A percentile compares a stretch with the other conserved stretches of the same genome.
These are phyloP conservation scores for Artemisia tridentata DNA, from an alignment of 129 eudicot genomes.

Conservation along the genomic window DNA sequence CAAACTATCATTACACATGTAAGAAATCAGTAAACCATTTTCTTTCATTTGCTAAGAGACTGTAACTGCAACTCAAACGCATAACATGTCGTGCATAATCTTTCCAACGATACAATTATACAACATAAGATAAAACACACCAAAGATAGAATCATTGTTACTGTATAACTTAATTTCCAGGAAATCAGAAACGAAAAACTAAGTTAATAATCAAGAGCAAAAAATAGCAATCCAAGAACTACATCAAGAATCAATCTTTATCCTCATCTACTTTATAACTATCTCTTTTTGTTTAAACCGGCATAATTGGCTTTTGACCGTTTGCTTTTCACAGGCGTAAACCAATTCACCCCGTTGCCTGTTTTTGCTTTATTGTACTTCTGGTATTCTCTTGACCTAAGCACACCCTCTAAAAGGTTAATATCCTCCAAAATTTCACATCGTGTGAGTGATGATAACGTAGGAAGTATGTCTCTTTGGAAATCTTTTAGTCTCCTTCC, in stretches of 20 bases:
- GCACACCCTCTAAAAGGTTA: conserved; percentile 52
- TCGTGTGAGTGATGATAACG: conserved; percentile 53
- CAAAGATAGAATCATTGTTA: conserved; percentile 11
- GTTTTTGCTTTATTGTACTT: conserved; percentile 42
- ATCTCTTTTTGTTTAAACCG: conserved; percentile 41
- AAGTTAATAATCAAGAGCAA: conserved; percentile 8
- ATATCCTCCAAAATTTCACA: conserved; percentile 74
- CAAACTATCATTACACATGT: not conserved
- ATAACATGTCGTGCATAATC: not conserved
- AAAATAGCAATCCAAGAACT: conserved; percentile 17
- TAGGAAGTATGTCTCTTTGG: conserved; percentile 67
- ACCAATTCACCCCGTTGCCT: conserved; percentile 38
- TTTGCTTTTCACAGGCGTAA: conserved; percentile 52
- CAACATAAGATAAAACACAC: not conserved
- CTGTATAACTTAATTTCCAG: not conserved
- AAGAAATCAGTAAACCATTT: not conserved
- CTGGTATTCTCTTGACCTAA: conserved; percentile 74
- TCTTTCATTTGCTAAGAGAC: not conserved
- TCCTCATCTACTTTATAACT: conserved; percentile 19
- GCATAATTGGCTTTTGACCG: conserved; percentile 49
- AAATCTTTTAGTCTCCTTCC: conserved; percentile 84
- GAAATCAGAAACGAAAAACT: conserved; percentile 16
- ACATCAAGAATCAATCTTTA: conserved; percentile 27
- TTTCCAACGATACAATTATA: not conserved
- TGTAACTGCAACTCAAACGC: not conserved